These are phyloP conservation scores for Naganishia friedmannii DNA, from an alignment of 768 basidiomycete species.

Conservation along the genomic window DNA sequence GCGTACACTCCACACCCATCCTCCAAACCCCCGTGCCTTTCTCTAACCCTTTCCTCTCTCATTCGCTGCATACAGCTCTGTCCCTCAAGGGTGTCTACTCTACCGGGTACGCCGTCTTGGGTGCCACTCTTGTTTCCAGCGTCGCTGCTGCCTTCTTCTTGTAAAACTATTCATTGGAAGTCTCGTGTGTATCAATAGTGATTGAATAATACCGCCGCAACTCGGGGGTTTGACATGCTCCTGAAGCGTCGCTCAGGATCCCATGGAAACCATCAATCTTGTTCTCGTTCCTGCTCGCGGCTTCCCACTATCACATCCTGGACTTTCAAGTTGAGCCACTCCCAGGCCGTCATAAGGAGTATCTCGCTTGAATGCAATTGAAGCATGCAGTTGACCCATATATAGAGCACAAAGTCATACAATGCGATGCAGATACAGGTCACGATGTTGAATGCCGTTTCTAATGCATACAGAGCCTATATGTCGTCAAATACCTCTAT, in stretches of 20 bases:
- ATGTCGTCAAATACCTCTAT: not conserved
- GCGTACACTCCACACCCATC: constrained; percentile 51
- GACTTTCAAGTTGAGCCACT: no score
- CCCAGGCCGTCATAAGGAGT: no score
- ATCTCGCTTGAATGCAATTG: not conserved
- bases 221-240: no score
- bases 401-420: not conserved
- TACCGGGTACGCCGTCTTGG: constrained; percentile 80
- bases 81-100: constrained; percentile 74
- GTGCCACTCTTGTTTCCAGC: constrained; percentile 71
- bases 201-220: not conserved
- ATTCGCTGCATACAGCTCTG: constrained; percentile 62
- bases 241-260: no score
- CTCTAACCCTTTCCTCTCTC: not conserved
- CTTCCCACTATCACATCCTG: no score
- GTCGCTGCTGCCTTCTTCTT: constrained; percentile 61
- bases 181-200: constrained; percentile 10
- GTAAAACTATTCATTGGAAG: constrained; percentile 14
- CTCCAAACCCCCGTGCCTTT: not conserved
- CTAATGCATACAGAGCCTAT: not conserved
- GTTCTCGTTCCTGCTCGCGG: not conserved
- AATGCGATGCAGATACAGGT: not conserved
- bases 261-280: no score
- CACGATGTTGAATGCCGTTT: not conserved
- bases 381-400: not conserved